These are phyloP conservation scores for Flaveria linearis DNA, from an alignment of 129 eudicot species.

Conservation along the genomic window DNA sequence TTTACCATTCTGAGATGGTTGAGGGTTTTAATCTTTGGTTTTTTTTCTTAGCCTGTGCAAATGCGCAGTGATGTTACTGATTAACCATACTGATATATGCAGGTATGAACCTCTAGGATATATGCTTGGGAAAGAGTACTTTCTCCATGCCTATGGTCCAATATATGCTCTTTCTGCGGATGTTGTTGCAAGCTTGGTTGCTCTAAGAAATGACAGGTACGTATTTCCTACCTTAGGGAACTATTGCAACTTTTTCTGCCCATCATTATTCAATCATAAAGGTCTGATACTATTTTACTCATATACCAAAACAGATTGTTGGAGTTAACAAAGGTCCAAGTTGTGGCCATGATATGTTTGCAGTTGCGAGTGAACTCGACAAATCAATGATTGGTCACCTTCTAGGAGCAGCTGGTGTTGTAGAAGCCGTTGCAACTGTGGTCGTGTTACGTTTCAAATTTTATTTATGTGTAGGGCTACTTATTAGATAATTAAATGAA, in stretches of 20 bases:
- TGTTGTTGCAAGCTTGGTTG: conserved; percentile 59
- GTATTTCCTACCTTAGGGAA: conserved; percentile 11
- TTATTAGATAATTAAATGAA: too few relatives aligned
- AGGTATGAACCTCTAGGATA: conserved; percentile 87
- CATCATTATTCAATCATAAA: not conserved
- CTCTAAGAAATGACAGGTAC: conserved; percentile 60
- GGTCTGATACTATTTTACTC: not conserved
- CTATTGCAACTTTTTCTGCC: not conserved
- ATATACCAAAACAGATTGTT: not conserved
- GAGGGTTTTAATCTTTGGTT: not conserved
- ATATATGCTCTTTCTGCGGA: conserved; percentile 83
- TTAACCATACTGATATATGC: conserved; percentile 28
- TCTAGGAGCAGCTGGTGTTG: too few relatives aligned
- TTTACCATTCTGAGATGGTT: not conserved
- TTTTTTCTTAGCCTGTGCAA: not conserved
- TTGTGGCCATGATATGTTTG: too few relatives aligned
- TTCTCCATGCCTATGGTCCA: conserved; percentile 99
- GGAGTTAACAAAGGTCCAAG: too few relatives aligned
- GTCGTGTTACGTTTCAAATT: too few relatives aligned
- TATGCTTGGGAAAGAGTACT: conserved; percentile 87
- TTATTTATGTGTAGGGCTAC: too few relatives aligned
- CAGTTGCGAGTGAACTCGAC: too few relatives aligned
- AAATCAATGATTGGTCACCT: too few relatives aligned
- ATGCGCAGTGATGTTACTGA: not conserved
- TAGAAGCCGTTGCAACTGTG: too few relatives aligned